Evolutionary conservation across 805 yeast species (phyloP).

Genomic region (Deakozyma indianensis): DNA sequence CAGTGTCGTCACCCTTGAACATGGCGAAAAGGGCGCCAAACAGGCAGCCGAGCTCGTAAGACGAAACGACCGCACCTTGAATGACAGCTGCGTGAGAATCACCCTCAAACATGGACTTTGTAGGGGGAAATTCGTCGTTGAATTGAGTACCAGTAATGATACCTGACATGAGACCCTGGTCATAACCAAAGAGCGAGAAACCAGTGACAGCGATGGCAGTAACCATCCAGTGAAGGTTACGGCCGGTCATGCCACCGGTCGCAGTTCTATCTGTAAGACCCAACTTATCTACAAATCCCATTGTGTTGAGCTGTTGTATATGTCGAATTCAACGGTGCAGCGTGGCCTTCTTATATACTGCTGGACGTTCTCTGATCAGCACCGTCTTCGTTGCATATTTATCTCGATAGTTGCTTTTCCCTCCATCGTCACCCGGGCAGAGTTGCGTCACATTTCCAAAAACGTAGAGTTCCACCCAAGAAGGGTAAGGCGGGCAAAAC

Average conservation of each 20-base stretch:
- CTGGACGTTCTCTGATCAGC: too few relatives aligned
- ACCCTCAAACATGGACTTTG: slow-evolving; percentile 15
- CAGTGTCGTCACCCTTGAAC: slow-evolving; percentile 43
- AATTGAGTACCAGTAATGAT: slow-evolving; percentile 42
- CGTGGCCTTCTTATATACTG: too few relatives aligned
- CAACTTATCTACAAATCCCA: background rate
- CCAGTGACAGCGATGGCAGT: slow-evolving; percentile 52
- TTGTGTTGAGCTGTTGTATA: too few relatives aligned
- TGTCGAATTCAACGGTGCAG: too few relatives aligned
- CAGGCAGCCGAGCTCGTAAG: slow-evolving; percentile 63
- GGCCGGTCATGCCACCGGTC: slow-evolving; percentile 44
- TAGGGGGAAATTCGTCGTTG: slow-evolving; percentile 46
- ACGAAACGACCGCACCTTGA: slow-evolving; percentile 46
- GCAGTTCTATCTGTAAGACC: slow-evolving; percentile 25
- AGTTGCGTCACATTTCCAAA: too few relatives aligned
- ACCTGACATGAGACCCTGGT: slow-evolving; percentile 20
- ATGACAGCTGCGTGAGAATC: slow-evolving; percentile 37
- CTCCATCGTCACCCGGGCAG: too few relatives aligned
- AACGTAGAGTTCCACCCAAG: too few relatives aligned
- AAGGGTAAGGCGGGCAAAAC: too few relatives aligned
- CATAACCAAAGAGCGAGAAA: slow-evolving; percentile 30
- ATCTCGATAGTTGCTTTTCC: too few relatives aligned
- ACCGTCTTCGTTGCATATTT: too few relatives aligned
- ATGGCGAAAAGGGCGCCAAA: slow-evolving; percentile 54
- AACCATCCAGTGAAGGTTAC: slow-evolving; percentile 31